These are phyloP conservation scores for Linum lewisii DNA, from an alignment of 345 rosid genomes.

Conservation along the genomic window DNA sequence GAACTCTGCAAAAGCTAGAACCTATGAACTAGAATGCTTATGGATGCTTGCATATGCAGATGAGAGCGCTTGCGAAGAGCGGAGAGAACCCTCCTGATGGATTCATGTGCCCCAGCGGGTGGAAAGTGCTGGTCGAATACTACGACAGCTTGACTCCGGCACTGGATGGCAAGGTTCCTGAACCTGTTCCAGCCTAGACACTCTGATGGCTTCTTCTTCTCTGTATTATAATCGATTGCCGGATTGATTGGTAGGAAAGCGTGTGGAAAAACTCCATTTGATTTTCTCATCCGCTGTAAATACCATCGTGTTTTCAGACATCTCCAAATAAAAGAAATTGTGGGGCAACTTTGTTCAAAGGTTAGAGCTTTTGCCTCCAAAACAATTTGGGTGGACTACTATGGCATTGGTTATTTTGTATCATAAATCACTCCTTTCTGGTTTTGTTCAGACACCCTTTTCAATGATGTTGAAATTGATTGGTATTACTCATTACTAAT, in stretches of 20 bases:
- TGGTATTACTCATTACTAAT: too few species aligned
- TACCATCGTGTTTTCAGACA: conserved; percentile 10
- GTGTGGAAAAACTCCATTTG: neutral
- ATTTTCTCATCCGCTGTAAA: conserved; percentile 10
- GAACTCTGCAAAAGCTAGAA: neutral
- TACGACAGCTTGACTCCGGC: conserved; percentile 58
- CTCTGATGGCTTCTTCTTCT: neutral
- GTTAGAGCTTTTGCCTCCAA: conserved; percentile 21
- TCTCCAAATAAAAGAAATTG: conserved; percentile 20
- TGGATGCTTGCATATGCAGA: conserved; percentile 33
- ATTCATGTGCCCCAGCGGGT: conserved; percentile 96
- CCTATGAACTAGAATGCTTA: neutral
- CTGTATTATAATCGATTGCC: conserved; percentile 16
- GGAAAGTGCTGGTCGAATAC: conserved; percentile 87
- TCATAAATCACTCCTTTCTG: neutral
- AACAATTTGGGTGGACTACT: neutral
- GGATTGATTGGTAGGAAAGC: conserved; percentile 17
- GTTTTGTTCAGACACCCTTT: neutral
- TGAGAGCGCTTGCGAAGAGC: conserved; percentile 88
- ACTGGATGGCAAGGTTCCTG: conserved; percentile 40
- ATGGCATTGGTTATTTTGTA: neutral
- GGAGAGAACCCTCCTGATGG: conserved; percentile 92
- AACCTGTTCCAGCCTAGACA: conserved; percentile 51
- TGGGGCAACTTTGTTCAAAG: conserved; percentile 14
- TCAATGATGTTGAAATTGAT: neutral